Conservation (phyloP, 2,329 filamentous ascomycete genomes). For the Diplodia mutila region DNA sequence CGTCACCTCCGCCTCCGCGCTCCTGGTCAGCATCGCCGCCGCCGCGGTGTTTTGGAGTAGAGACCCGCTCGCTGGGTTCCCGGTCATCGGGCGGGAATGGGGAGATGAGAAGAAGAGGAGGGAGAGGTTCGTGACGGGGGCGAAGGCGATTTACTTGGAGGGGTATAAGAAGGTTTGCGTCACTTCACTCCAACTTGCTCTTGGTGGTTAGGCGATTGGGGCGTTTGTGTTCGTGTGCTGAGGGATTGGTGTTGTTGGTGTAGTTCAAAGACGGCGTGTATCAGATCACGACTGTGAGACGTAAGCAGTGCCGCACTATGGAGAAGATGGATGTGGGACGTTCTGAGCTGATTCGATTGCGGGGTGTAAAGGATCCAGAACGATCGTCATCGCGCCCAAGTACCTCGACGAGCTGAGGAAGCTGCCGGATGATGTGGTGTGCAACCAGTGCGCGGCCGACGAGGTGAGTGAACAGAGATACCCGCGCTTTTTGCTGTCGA, state of each 20-base stretch:
- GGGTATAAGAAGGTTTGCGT: slow-evolving; percentile 37
- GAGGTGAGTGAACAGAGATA: slow-evolving; percentile 30
- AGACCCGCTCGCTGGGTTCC: not conserved
- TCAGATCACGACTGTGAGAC: slow-evolving; percentile 30
- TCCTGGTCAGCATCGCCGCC: not conserved
- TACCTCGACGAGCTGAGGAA: slow-evolving; percentile 41
- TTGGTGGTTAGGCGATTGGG: not conserved
- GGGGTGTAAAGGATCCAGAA: slow-evolving; percentile 25
- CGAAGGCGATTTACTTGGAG: slow-evolving; percentile 35
- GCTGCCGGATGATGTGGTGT: slow-evolving; percentile 39
- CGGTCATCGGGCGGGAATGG: not conserved
- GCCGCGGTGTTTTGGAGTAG: not conserved
- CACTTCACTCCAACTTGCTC: not conserved
- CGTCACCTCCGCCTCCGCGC: not conserved
- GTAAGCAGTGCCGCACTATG: not conserved
- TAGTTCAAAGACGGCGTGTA: slow-evolving; percentile 39
- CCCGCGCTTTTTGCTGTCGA: no score
- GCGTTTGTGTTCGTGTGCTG: not conserved
- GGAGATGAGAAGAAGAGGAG: slow-evolving; percentile 26
- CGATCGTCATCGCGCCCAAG: slow-evolving; percentile 34
- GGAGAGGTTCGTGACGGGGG: slow-evolving; percentile 32
- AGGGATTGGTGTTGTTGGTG: slow-evolving; percentile 21
- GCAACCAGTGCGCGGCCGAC: slow-evolving; percentile 34
- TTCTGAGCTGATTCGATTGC: not conserved
- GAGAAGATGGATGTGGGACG: no score